Evolutionary conservation across 768 basidiomycete genomes (phyloP), one percentile per base, ranked within the genome.

Genomic region (Pisolithus marmoratus): DNA sequence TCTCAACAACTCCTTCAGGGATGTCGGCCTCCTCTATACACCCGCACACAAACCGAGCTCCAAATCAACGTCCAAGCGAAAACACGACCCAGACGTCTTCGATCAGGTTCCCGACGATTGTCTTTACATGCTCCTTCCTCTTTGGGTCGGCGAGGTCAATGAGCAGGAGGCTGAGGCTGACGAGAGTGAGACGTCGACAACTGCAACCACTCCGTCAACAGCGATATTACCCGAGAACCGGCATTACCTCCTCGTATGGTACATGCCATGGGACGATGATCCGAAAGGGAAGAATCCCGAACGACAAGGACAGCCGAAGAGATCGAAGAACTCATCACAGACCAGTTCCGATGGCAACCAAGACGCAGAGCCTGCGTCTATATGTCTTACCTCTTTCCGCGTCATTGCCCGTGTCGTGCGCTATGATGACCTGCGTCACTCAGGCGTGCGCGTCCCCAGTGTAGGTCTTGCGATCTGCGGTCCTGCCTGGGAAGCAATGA

Each of bases 61-160:
- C 51, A 59, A 54, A 47, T 11, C 38, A 37, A 22, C 48, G 57
- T 58, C 51, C 44, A 64, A 54, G 54, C 60, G 54, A 19, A 64
- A 42, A 50, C 23, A 49, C 20, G 46, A 24, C 8, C 54, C 61
- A 5, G 75, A 79, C 52, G 72, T 86, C 54, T 80, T 89, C 51
- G 74, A 78, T 31, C 72, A 80, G 31, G 74, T 91, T 36, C 84
- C 85, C 0, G 67, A 77, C 5, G 87, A 90, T 14, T 80, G 81
- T 22, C 71, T 90, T 48, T 89, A 85, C 64, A 91, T 92, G 90
- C 76, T 90, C 23, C 73, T 92, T 17, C 90, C 90, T 15, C 73
- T 92, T n/a, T 92, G 89, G 88, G 82, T 85, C 8, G 79, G 83
- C 17, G 84, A 87, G 57, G 87, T 81, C 1, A 87, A 87, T 63